Evolutionary conservation across 805 yeast genomes (phyloP), one percentile per base, ranked within the genome.

Genomic region (Cyberlindnera sargentensis): DNA sequence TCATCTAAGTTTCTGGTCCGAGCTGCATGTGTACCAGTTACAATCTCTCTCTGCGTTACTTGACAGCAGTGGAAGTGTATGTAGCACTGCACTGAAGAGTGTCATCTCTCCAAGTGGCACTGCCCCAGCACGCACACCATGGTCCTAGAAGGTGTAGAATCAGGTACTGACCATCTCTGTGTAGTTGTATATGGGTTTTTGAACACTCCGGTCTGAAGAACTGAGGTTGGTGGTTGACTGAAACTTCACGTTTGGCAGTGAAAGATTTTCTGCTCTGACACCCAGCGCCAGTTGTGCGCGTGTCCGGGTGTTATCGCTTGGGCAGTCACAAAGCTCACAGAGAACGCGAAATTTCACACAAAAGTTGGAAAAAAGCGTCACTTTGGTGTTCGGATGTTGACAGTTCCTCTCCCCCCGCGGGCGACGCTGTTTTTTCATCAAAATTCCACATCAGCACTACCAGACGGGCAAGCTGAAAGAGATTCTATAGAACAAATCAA

Each of bases 131-230:
- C 20, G 20, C 20, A 15, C 20, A 15, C 20, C 20, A 15, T 15
- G 20, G 20, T 15, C 20, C 20, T 15, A 15, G 20, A 15, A 15
- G 20, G 20, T 15, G 20, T 15, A 15, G 20, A 15, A 15, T 15
- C 20, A 15, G 42, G 75, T 81, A 86, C 95, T 77, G 84, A 86
- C 95, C 97, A 90, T 90, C 98, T 85, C 96, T 89, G 96, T 79
- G 91, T 79, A 76, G 65, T 65, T 61, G 63, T 55, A 57, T 50
- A 47, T 50, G 24, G 41, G 29, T 15, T 36, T 6, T 25, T 31
- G 24, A 66, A 83, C 93, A 88, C 98, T 90, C 98, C 98, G 98
- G 98, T 88, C 87, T 57, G 45, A 44, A 34, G 49, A 36, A 36
- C 27, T 43, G 46, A 51, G 48, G 42, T 45, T 46, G 24, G 36